Evolutionary conservation across 495 filamentous ascomycete species (phyloP).

Genomic region (Eremomyces bilateralis): DNA sequence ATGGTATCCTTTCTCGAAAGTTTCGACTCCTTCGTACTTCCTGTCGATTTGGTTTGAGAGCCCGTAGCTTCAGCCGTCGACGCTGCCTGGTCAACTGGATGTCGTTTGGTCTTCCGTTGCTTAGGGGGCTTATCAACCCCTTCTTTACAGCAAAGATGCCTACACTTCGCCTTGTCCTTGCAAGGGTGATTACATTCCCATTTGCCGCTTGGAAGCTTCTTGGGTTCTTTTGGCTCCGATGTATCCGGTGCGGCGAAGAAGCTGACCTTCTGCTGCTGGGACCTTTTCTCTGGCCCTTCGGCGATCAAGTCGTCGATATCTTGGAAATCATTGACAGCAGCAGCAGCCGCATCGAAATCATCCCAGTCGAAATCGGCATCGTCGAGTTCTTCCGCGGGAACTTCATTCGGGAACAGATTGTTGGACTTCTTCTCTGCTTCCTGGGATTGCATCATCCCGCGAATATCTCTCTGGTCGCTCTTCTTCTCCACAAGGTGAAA

Average conservation of each 20-base stretch:
- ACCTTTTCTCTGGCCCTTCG: slow-evolving; percentile 7
- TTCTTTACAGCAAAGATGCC: slow-evolving; percentile 76
- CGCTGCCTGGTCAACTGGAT: no score
- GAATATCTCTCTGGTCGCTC: slow-evolving; percentile 4
- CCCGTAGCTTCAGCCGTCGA: no score
- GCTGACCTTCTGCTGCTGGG: slow-evolving; percentile 7
- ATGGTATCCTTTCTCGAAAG: no score
- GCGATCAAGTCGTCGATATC: slow-evolving; percentile 24
- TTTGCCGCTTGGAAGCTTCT: slow-evolving; percentile 54
- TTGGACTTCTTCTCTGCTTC: neutral
- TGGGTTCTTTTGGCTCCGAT: slow-evolving; percentile 21
- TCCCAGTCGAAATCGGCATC: slow-evolving; percentile 33
- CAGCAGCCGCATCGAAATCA: slow-evolving; percentile 26
- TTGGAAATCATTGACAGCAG: slow-evolving; percentile 20
- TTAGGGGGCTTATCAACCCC: slow-evolving; percentile 63
- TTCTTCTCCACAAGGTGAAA: no score
- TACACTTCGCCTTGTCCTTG: slow-evolving; percentile 54
- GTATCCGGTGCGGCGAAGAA: slow-evolving; percentile 4
- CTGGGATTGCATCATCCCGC: slow-evolving; percentile 1
- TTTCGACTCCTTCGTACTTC: no score
- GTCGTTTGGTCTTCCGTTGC: slow-evolving; percentile 16
- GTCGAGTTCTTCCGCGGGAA: slow-evolving; percentile 25
- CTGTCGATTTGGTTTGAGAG: no score
- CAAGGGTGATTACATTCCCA: slow-evolving; percentile 79
- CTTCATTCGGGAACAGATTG: neutral